Conservation (phyloP, 2,329 filamentous ascomycete species). For the Diaporthe sp. region DNA sequence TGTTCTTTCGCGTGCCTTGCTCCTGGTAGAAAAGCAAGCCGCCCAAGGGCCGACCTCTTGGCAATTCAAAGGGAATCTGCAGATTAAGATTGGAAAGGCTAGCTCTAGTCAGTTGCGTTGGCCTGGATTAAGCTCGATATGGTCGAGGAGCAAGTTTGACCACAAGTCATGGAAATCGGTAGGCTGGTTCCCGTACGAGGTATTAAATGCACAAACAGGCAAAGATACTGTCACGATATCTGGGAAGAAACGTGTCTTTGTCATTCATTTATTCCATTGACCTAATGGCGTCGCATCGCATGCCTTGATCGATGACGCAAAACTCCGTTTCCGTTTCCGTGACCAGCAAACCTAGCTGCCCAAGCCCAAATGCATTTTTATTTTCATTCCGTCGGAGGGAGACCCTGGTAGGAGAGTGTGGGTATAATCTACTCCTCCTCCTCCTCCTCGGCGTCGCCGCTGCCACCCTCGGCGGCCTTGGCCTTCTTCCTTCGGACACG, state of each 20-base stretch:
- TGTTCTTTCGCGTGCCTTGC: neutral
- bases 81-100: neutral
- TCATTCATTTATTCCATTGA: constrained; percentile 44
- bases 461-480: constrained; percentile 90
- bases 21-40: neutral
- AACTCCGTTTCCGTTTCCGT: constrained; percentile 42
- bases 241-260: constrained; percentile 43
- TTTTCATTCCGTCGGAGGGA: constrained; percentile 23
- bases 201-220: neutral
- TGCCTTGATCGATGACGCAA: constrained; percentile 41
- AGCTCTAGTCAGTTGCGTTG: too few species aligned
- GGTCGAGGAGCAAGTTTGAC: neutral
- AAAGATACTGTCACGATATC: neutral
- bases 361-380: constrained; percentile 42
- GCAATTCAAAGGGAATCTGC: neutral
- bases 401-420: constrained; percentile 26
- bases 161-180: neutral
- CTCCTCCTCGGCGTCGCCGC: constrained; percentile 85
- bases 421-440: constrained; percentile 77
- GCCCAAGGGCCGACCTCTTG: neutral
- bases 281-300: constrained; percentile 39
- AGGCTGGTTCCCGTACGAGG: neutral
- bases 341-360: constrained; percentile 42
- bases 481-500: constrained; percentile 99
- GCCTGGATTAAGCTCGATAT: neutral